Base-by-base conservation (phyloP, 768 basidiomycete genomes). In the Rhodotorula paludigena region DNA sequence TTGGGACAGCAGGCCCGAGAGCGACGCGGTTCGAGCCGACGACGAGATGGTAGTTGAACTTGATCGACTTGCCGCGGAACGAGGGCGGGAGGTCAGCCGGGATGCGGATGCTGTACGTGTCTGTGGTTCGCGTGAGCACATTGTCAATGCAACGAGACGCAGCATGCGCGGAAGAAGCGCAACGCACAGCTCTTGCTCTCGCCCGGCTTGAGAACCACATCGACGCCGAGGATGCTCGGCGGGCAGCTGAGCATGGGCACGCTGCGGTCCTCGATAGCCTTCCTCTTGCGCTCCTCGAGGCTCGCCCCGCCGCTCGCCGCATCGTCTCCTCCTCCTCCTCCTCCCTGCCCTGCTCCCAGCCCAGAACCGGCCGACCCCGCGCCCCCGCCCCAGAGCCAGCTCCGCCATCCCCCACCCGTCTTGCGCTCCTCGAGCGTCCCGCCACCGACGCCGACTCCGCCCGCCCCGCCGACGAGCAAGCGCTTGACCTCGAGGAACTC, bases 21-120 rank as follows among this genome's bases (percentile, higher is more conserved):
- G 66, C n/a, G 18, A 52, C 44, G 25, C 69, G 67, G 47, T 81
- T 93, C 0, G 89, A 87, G 2, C 92, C 92, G 3, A 98, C 83
- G n/a, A 89, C 82, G 20, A 99, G 84, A 71, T 92, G 87, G 76
- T 98, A 98, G 6, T 88, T 87, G 76, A 99, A 93, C 74, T 82
- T 83, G 66, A 97, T 81, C 6, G 87, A 83, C 51, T 88, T 86
- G 5, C 96, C 94, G 53, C 85, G 84, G 80, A 89, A 96, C 0
- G 92, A 91, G 0, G 96, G 96, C 3, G 96, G 96, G 0, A 98
- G 81, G 63, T 85, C 84, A 18, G 84, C 81, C 0, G 96, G 94
- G 2, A 99, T 80, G 1, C 80, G 78, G 20, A 93, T 79, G 2
- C 84, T 84, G 77, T 96, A 98, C 1, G 86, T 86, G 77, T 89